Conservation (phyloP, 148 eudicot genomes). For the Talinum fruticosum region DNA sequence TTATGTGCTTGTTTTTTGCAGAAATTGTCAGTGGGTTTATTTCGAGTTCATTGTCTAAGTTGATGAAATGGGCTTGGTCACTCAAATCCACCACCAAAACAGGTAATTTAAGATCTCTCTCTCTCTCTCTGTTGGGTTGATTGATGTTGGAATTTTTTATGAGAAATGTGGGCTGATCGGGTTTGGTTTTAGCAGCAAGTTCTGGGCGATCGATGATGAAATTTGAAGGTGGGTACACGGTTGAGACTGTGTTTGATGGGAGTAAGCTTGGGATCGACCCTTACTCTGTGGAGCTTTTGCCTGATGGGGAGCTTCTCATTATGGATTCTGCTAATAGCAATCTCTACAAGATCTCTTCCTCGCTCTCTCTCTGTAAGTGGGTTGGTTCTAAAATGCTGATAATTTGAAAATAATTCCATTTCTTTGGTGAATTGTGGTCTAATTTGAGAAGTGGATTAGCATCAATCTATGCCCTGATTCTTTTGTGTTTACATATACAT, state of each 20-base stretch:
- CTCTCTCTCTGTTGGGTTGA: slow-evolving; percentile 8
- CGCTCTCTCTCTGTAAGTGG: slow-evolving; percentile 77
- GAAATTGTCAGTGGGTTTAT: slow-evolving; percentile 76
- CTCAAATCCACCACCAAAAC: slow-evolving; percentile 81
- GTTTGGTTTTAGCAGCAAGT: slow-evolving; percentile 42
- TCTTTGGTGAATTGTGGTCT: background rate
- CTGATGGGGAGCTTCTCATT: slow-evolving; percentile 85
- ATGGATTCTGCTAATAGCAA: slow-evolving; percentile 86
- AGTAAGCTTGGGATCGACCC: slow-evolving; percentile 97
- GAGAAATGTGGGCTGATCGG: background rate
- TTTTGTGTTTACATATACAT: background rate
- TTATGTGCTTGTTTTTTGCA: slow-evolving; percentile 17
- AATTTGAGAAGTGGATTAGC: background rate
- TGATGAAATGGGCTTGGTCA: slow-evolving; percentile 84
- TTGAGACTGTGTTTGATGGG: slow-evolving; percentile 96
- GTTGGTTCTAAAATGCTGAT: background rate
- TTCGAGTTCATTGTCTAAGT: slow-evolving; percentile 53
- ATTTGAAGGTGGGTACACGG: slow-evolving; percentile 86
- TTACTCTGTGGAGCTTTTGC: slow-evolving; percentile 61
- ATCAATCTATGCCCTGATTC: background rate
- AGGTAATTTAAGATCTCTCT: slow-evolving; percentile 34
- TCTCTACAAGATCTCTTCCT: slow-evolving; percentile 81
- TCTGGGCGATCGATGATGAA: slow-evolving; percentile 82
- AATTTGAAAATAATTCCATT: background rate
- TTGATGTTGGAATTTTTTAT: background rate